These are phyloP conservation scores for Plectranthus barbatus DNA, from an alignment of 257 asterid genomes.

Conservation along the genomic window DNA sequence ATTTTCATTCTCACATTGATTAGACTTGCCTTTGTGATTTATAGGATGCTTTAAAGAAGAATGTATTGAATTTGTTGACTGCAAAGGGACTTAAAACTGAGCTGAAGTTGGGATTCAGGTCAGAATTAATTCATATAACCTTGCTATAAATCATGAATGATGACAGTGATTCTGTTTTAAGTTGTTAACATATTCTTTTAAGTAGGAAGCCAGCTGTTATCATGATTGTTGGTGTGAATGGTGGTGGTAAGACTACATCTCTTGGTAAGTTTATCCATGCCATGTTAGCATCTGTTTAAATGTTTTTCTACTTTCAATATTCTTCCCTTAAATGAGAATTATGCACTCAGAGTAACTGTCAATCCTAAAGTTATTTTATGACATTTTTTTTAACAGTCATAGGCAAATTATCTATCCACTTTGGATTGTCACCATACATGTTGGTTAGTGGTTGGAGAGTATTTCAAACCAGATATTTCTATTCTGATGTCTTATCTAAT, in stretches of 20 bases:
- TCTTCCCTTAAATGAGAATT: neutral
- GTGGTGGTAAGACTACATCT: constrained; percentile 98
- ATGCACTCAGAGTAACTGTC: neutral
- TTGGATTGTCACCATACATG: neutral
- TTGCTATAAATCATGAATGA: neutral
- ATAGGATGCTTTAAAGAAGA: constrained; percentile 78
- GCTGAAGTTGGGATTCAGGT: constrained; percentile 87
- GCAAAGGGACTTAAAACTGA: constrained; percentile 79
- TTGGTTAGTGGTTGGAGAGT: neutral
- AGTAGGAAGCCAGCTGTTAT: constrained; percentile 93
- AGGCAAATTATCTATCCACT: neutral
- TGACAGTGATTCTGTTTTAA: too few relatives aligned
- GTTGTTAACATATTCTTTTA: constrained; percentile 18
- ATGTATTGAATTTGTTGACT: constrained; percentile 65
- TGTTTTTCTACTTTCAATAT: neutral
- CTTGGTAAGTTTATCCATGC: constrained; percentile 52
- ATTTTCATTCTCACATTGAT: neutral
- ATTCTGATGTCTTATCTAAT: neutral
- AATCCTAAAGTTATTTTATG: neutral
- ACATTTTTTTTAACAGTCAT: neutral
- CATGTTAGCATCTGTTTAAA: neutral
- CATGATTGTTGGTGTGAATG: constrained; percentile 95
- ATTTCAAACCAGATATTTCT: neutral
- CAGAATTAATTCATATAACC: constrained; percentile 13
- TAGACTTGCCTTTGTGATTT: constrained; percentile 13